phyloP scores from a whole-genome alignment of 208 protist species.

The Crithidia fasciculata region DNA sequence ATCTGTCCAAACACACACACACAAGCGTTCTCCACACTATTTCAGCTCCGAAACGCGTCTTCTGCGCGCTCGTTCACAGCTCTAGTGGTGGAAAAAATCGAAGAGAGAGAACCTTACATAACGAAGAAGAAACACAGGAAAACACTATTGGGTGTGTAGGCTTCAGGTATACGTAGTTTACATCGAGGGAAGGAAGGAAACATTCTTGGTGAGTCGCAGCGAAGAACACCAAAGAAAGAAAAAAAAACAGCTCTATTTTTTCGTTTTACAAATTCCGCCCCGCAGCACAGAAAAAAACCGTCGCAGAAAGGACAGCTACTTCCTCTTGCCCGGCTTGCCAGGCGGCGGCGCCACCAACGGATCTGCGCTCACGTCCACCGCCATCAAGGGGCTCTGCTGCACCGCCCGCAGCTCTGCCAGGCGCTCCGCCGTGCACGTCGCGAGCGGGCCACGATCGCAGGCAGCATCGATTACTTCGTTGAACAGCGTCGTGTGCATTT shows the following conservation, averaged over 20 bases:
- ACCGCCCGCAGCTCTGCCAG: conserved; percentile 52
- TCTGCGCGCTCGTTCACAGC: too few species aligned
- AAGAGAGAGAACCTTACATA: too few species aligned
- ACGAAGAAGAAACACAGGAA: too few species aligned
- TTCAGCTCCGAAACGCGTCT: too few species aligned
- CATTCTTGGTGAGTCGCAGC: too few species aligned
- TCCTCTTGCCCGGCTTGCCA: conserved; percentile 27
- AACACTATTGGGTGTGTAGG: too few species aligned
- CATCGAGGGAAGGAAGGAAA: too few species aligned
- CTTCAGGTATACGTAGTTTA: too few species aligned
- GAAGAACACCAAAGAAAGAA: neutral
- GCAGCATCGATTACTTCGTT: conserved; percentile 48
- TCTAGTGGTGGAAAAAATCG: too few species aligned
- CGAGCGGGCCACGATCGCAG: conserved; percentile 64
- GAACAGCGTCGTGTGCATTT: conserved; percentile 21
- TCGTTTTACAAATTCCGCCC: too few species aligned
- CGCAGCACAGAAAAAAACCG: neutral
- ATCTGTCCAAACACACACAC: neutral
- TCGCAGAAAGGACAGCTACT: conserved; percentile 1
- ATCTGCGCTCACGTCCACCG: conserved; percentile 63
- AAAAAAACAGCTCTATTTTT: too few species aligned
- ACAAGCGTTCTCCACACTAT: neutral
- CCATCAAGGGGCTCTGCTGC: conserved; percentile 55
- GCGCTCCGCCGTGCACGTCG: conserved; percentile 45
- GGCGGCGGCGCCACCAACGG: conserved; percentile 39